Percentiles rank a stretch among this genome's conserved stretches.
Conservation (phyloP, 352 stramenopile species). For the Pythium utonaiense region DNA sequence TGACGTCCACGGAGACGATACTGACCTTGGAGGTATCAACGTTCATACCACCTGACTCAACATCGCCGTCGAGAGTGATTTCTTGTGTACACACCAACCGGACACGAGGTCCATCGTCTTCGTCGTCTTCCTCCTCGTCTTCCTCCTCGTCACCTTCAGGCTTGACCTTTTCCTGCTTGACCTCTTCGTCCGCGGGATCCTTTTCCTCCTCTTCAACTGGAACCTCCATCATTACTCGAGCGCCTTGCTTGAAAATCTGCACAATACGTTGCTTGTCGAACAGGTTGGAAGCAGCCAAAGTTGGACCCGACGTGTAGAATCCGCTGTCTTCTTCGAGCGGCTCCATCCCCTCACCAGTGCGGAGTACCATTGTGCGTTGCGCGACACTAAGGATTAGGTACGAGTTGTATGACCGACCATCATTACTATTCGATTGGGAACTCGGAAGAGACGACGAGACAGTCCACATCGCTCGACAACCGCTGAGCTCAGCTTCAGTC, state of each 20-base stretch:
- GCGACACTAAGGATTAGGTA: slow-evolving; percentile 82
- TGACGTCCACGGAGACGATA: slow-evolving; percentile 81
- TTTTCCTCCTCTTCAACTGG: slow-evolving; percentile 28
- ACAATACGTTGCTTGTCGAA: slow-evolving; percentile 82
- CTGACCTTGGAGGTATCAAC: slow-evolving; percentile 66
- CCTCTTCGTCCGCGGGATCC: background rate
- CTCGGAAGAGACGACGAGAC: slow-evolving; percentile 63
- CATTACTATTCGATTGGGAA: slow-evolving; percentile 34
- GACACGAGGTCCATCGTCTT: slow-evolving; percentile 57
- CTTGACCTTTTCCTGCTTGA: slow-evolving; percentile 26
- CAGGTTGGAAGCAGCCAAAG: slow-evolving; percentile 71
- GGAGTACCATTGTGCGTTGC: slow-evolving; percentile 81
- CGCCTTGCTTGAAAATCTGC: slow-evolving; percentile 84
- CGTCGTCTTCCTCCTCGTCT: slow-evolving; percentile 41
- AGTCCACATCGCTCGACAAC: slow-evolving; percentile 85
- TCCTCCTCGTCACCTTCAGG: slow-evolving; percentile 26
- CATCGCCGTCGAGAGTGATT: slow-evolving; percentile 73
- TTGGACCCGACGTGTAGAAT: slow-evolving; percentile 81
- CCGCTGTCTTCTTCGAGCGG: slow-evolving; percentile 79
- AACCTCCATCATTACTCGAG: slow-evolving; percentile 78
- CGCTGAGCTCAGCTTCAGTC: slow-evolving; percentile 75
- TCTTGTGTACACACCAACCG: slow-evolving; percentile 81
- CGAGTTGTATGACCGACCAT: slow-evolving; percentile 61
- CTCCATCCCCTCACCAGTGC: slow-evolving; percentile 82
- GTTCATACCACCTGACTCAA: slow-evolving; percentile 83